phyloP scores from a whole-genome alignment of 73 alveolate genomes.

The Halteria grandinella region DNA sequence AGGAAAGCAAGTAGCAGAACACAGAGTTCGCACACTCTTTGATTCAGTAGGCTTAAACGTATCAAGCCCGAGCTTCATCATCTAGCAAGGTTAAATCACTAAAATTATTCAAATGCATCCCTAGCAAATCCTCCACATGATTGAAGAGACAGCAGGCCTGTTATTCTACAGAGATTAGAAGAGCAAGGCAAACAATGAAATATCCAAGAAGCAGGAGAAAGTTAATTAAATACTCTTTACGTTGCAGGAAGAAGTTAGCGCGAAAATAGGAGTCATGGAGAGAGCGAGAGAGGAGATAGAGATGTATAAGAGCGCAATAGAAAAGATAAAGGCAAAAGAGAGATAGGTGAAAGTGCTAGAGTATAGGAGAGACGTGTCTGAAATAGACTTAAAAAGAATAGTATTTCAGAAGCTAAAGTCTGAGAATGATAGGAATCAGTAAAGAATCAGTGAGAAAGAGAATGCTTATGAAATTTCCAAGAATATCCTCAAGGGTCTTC shows the following conservation, averaged over 20 bases:
- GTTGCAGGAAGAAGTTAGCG: neutral
- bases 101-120: constrained; percentile 98
- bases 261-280: constrained; percentile 9
- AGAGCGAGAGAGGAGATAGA: too few relatives aligned
- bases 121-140: constrained; percentile 73
- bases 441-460: too few relatives aligned
- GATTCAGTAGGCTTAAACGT: constrained; percentile 89
- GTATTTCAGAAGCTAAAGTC: too few relatives aligned
- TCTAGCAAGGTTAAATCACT: constrained; percentile 98
- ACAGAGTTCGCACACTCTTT: constrained; percentile 82
- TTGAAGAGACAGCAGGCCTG: constrained; percentile 99
- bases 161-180: constrained; percentile 94
- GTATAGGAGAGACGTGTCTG: too few relatives aligned
- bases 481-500: too few relatives aligned
- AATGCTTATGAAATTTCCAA: too few relatives aligned
- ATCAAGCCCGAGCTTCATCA: constrained; percentile 96
- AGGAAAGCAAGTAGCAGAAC: constrained; percentile 76
- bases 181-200: constrained; percentile 77
- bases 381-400: too few relatives aligned
- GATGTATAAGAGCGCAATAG: too few relatives aligned
- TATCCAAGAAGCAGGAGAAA: constrained; percentile 87
- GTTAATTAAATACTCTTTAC: constrained; percentile 70
- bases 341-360: too few relatives aligned
- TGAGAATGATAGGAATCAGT: too few relatives aligned
- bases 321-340: too few relatives aligned